phyloP scores from a whole-genome alignment of 306 rosid genomes.

The Cucumis hystrix region DNA sequence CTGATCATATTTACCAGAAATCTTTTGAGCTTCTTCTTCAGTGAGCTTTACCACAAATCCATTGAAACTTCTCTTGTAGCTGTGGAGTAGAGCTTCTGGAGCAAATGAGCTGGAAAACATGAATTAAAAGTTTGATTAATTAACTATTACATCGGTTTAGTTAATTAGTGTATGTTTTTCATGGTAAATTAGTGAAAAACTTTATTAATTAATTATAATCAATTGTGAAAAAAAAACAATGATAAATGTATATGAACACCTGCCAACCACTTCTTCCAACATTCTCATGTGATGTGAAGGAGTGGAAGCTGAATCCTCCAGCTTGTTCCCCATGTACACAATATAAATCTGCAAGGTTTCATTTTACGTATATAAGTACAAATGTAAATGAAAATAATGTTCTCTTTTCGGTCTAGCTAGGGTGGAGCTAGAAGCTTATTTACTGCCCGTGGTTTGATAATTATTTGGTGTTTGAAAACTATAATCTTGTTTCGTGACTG shows the following conservation, averaged over 20 bases:
- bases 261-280: slow-evolving; percentile 18
- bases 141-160: too few relatives aligned
- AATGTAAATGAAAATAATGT: too few relatives aligned
- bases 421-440: too few relatives aligned
- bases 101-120: background rate
- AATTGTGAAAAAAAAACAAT: background rate
- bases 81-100: slow-evolving; percentile 18
- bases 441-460: too few relatives aligned
- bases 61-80: slow-evolving; percentile 25
- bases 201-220: background rate
- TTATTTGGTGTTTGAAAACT: too few relatives aligned
- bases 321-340: slow-evolving; percentile 29
- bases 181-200: background rate
- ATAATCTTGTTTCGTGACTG: too few relatives aligned
- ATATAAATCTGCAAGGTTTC: background rate
- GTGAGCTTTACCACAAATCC: slow-evolving; percentile 25
- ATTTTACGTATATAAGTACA: background rate
- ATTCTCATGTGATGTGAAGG: slow-evolving; percentile 14
- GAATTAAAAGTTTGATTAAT: background rate
- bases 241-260: slow-evolving; percentile 1
- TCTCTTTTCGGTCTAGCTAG: too few relatives aligned
- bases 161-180: background rate
- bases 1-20: slow-evolving; percentile 5
- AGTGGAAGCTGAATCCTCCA: slow-evolving; percentile 2
- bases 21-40: slow-evolving; percentile 15